Evolutionary conservation across 1,139 yeast species (phyloP).

Genomic region (Yamadazyma taylorii): DNA sequence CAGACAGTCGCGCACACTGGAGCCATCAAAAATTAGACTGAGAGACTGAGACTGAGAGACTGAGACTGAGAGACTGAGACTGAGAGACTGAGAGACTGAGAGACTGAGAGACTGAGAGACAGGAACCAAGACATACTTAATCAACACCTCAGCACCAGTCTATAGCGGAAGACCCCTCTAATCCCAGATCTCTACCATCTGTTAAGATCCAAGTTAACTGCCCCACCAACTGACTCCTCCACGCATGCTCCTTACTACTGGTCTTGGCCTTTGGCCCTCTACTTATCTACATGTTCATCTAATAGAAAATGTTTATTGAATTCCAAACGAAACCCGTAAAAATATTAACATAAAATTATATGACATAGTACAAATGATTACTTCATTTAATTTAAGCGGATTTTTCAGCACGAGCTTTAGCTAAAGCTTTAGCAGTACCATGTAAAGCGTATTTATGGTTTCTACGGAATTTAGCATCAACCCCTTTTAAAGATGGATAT

Average conservation of each 20-base stretch:
- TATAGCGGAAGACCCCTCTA: no score
- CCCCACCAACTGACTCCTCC: no score
- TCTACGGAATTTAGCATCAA: slow-evolving; percentile 98
- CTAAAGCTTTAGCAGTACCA: slow-evolving; percentile 94
- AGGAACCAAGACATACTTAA: no score
- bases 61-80: no score
- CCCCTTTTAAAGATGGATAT: slow-evolving; percentile 98
- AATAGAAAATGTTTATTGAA: slow-evolving; percentile 7
- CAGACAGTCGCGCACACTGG: no score
- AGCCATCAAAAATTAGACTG: no score
- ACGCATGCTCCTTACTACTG: neutral
- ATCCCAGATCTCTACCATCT: no score
- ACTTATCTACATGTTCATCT: neutral
- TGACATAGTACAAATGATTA: slow-evolving; percentile 11
- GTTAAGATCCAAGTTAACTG: no score
- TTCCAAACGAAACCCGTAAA: slow-evolving; percentile 13
- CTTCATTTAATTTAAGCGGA: slow-evolving; percentile 23
- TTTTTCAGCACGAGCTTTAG: slow-evolving; percentile 64
- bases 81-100: no score
- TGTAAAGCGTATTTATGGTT: slow-evolving; percentile 99
- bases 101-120: no score
- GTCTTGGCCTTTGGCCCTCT: neutral
- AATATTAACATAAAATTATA: slow-evolving; percentile 13
- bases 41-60: no score
- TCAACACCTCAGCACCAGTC: no score